phyloP scores from a whole-genome alignment of 441 rosid genomes.

The Aleurites moluccanus region DNA sequence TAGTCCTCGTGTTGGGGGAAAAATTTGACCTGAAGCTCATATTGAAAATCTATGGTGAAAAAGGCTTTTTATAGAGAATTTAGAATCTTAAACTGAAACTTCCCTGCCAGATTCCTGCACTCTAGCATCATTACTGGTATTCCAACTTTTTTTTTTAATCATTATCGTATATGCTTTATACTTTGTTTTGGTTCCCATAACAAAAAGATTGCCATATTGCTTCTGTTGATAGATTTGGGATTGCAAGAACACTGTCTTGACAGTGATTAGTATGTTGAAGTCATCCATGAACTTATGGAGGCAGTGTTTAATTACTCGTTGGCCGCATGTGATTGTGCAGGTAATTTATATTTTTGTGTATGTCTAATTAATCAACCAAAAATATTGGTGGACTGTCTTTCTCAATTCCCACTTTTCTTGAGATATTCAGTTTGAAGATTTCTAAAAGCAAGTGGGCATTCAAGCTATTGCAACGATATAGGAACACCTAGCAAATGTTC shows the following conservation, averaged over 20 bases:
- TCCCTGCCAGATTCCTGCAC: neutral
- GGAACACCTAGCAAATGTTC: constrained; percentile 85
- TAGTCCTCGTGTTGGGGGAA: neutral
- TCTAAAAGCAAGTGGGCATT: constrained; percentile 99
- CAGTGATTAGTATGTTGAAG: constrained; percentile 67
- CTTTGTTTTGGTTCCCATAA: neutral
- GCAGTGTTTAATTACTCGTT: constrained; percentile 98
- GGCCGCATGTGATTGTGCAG: constrained; percentile 99
- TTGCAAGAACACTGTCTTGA: constrained; percentile 91
- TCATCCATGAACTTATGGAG: constrained; percentile 98
- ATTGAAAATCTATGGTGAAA: neutral
- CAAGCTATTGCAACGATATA: constrained; percentile 89
- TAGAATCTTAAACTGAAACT: constrained; percentile 8
- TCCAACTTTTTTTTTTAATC: constrained; percentile 7
- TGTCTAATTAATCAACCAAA: constrained; percentile 8
- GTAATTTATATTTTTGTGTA: constrained; percentile 34
- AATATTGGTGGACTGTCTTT: constrained; percentile 7
- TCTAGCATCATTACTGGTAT: constrained; percentile 1
- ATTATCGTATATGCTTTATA: constrained; percentile 9
- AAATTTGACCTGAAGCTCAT: neutral
- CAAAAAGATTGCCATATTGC: constrained; percentile 12
- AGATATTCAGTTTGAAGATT: constrained; percentile 89
- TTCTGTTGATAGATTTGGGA: constrained; percentile 75
- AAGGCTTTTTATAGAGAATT: neutral
- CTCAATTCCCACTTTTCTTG: constrained; percentile 6